A percentile compares a stretch with the other conserved stretches of the same genome.
These are phyloP conservation scores for Penicillium cosmopolitanum DNA, from an alignment of 495 filamentous ascomycete species.

Conservation along the genomic window DNA sequence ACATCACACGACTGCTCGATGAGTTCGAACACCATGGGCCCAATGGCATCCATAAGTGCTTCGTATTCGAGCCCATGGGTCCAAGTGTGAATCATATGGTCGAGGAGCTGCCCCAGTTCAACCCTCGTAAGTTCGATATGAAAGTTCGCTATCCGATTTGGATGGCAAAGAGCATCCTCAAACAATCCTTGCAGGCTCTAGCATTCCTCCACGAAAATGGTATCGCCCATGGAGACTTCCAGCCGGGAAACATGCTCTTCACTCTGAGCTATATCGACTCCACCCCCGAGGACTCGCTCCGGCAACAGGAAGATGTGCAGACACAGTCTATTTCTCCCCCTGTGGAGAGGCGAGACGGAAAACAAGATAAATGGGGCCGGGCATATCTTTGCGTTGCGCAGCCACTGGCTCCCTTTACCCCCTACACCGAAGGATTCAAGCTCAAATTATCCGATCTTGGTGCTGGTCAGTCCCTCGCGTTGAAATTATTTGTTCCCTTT, in stretches of 20 bases:
- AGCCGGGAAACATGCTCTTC: constrained; percentile 50
- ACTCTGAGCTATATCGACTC: constrained; percentile 26
- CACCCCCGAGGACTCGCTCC: constrained; percentile 18
- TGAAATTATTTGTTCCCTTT: constrained; percentile 17
- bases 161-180: constrained; percentile 46
- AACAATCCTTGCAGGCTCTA: constrained; percentile 44
- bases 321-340: constrained; percentile 23
- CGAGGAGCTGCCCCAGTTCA: constrained; percentile 36
- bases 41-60: constrained; percentile 52
- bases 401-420: constrained; percentile 27
- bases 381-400: constrained; percentile 39
- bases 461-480: constrained; percentile 31
- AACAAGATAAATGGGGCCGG: constrained; percentile 41
- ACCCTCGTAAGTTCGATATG: constrained; percentile 27
- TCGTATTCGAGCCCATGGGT: constrained; percentile 54
- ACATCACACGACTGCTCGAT: constrained; percentile 42
- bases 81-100: constrained; percentile 41
- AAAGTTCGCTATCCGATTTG: constrained; percentile 36
- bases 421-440: constrained; percentile 29
- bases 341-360: constrained; percentile 37
- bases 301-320: constrained; percentile 28
- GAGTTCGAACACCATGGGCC: constrained; percentile 48
- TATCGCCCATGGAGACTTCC: constrained; percentile 50
- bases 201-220: constrained; percentile 47
- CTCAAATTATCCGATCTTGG: constrained; percentile 47